These are phyloP conservation scores for Gastrolobium bilobum DNA, from an alignment of 306 rosid genomes.

Conservation along the genomic window DNA sequence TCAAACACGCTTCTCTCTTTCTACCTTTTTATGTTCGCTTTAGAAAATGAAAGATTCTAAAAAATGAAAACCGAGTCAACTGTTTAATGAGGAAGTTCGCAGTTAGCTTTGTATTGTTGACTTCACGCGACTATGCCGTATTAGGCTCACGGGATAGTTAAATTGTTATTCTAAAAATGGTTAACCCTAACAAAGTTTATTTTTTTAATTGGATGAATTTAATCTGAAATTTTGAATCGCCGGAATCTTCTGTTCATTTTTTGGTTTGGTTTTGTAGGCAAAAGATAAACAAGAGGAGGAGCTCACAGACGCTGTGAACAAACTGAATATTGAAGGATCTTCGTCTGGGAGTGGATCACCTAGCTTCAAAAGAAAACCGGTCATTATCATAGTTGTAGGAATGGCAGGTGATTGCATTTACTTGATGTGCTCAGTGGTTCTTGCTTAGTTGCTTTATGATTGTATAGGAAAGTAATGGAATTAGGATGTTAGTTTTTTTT, in stretches of 20 bases:
- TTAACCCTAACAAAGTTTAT: conserved; percentile 31
- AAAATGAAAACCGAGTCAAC: not conserved
- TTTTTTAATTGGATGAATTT: not conserved
- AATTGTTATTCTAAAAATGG: not conserved
- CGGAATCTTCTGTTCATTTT: conserved; percentile 15
- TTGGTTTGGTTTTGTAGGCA: conserved; percentile 51
- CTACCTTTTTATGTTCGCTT: not conserved
- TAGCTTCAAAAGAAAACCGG: conserved; percentile 79
- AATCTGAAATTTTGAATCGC: not conserved
- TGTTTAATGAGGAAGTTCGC: not conserved
- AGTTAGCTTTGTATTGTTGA: conserved; percentile 10
- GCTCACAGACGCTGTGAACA: conserved; percentile 68
- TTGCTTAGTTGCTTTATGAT: not conserved
- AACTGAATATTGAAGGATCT: conserved; percentile 71
- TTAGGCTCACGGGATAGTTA: not conserved
- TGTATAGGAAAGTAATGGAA: not conserved
- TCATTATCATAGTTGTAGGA: conserved; percentile 85
- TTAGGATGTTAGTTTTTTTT: not conserved
- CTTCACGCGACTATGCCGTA: not conserved
- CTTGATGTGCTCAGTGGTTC: not conserved
- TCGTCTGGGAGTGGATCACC: conserved; percentile 61
- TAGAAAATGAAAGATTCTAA: not conserved
- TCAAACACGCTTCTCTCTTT: not conserved
- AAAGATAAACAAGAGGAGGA: conserved; percentile 67
- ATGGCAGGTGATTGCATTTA: conserved; percentile 77